phyloP scores from a whole-genome alignment of 352 stramenopile species.

The Phytophthora crassamura region DNA sequence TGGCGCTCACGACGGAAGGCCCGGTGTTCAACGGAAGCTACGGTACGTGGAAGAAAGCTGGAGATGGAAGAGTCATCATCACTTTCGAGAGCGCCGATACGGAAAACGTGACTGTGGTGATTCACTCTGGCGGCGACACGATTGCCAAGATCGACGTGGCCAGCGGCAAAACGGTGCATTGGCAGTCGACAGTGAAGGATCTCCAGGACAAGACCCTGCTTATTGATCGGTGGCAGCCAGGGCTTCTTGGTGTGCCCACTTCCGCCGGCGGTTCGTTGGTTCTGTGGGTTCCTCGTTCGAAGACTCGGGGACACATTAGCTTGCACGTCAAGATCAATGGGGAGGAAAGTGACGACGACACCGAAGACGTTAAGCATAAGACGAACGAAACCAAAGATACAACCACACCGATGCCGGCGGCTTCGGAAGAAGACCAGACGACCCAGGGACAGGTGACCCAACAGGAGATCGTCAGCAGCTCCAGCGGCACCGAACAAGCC shows the following conservation, averaged over 20 bases:
- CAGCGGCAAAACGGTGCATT: slow-evolving; percentile 42
- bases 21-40: slow-evolving; percentile 47
- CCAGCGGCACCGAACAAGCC: neutral
- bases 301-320: slow-evolving; percentile 38
- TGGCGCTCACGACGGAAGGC: slow-evolving; percentile 46
- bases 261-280: slow-evolving; percentile 49
- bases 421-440: too few species aligned
- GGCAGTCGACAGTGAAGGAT: slow-evolving; percentile 42
- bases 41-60: slow-evolving; percentile 45
- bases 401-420: too few species aligned
- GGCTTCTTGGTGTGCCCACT: slow-evolving; percentile 36
- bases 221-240: slow-evolving; percentile 55
- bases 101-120: slow-evolving; percentile 48
- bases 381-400: too few species aligned
- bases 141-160: slow-evolving; percentile 43
- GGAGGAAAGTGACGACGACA: slow-evolving; percentile 1
- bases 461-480: neutral
- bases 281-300: slow-evolving; percentile 47
- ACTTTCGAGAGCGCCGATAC: slow-evolving; percentile 47
- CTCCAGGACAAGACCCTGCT: slow-evolving; percentile 61
- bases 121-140: slow-evolving; percentile 47
- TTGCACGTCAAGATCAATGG: slow-evolving; percentile 48
- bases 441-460: too few species aligned
- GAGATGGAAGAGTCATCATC: slow-evolving; percentile 43
- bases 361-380: too few species aligned